Base-by-base conservation (phyloP, 352 stramenopile genomes). In the Globisporangium nunn region DNA sequence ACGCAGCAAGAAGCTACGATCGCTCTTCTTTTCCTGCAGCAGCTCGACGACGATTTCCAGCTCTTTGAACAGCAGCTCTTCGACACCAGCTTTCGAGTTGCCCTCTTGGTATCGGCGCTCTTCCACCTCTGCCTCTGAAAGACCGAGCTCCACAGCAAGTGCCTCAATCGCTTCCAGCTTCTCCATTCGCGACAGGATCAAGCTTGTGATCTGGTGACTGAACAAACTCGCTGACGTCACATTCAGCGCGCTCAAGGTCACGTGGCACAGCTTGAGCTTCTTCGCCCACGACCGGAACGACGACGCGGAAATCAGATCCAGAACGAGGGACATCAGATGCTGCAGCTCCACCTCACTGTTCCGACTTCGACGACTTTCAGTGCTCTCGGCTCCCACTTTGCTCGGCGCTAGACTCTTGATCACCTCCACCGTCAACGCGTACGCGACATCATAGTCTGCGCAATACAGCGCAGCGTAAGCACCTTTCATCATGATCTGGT, bases 401-500 rank as follows among this genome's bases (percentile, higher is more conserved):
- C 18, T 43, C 18, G 33, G 18, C 23, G n/a, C 18, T 17, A 71
- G 64, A 4, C 51, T 67, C 44, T 67, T 55, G 4, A 75, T 64
- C 23, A 87, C 61, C 55, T 75, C 56, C 37, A 67, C 73, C 1
- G 72, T 80, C 35, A 91, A 57, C 11, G 65, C 55, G 33, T 78
- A 72, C 14, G 78, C 74, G 49, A 81, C 71, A 37, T 88, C 76
- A 23, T 77, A 88, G 58, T 91, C 78, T 37, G 71, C 67, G 39
- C 76, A 87, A 37, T 88, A 88, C 1, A 91, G 56, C 3, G 81
- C 76, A 5, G 81, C 73, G 54, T 88, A 87, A 6, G 78, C 74
- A 10, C 75, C 76, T 63, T 87, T 85, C 62, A 88, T 72, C 62
- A 68, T 58, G 41, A 88, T 85, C 44, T 74, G 62, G 28, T 76